These are phyloP conservation scores for Coemansia sp. DNA, from an alignment of 192 early-diverging fungal species.

Conservation along the genomic window DNA sequence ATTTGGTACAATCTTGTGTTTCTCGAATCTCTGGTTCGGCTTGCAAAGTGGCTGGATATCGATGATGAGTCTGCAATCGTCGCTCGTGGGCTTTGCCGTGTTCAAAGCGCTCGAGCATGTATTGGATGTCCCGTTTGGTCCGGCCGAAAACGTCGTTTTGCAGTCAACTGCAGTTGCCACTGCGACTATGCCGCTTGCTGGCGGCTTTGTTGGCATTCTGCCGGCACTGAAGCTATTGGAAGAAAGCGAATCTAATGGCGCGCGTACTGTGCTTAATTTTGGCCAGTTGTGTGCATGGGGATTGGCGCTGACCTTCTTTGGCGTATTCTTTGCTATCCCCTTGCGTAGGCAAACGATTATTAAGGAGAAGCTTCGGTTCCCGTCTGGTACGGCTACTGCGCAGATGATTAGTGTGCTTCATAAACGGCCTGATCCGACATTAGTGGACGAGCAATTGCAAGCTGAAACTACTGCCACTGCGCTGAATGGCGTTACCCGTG, in stretches of 20 bases:
- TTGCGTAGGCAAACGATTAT: slow-evolving; percentile 79
- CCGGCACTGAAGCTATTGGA: slow-evolving; percentile 78
- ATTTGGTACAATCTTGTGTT: slow-evolving; percentile 73
- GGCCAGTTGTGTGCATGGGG: slow-evolving; percentile 73
- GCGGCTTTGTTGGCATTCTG: slow-evolving; percentile 80
- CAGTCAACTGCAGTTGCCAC: slow-evolving; percentile 85
- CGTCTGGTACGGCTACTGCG: slow-evolving; percentile 85
- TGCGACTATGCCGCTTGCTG: slow-evolving; percentile 81
- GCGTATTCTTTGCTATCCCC: slow-evolving; percentile 88
- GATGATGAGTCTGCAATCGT: slow-evolving; percentile 78
- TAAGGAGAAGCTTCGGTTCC: slow-evolving; percentile 80
- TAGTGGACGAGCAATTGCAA: slow-evolving; percentile 24
- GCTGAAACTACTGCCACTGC: background rate
- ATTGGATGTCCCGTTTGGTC: slow-evolving; percentile 62
- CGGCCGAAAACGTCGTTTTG: slow-evolving; percentile 84
- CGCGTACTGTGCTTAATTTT: slow-evolving; percentile 57
- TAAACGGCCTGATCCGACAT: slow-evolving; percentile 59
- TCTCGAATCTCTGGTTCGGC: slow-evolving; percentile 90
- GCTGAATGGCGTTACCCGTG: background rate
- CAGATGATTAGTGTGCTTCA: slow-evolving; percentile 80
- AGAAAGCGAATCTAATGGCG: slow-evolving; percentile 57
- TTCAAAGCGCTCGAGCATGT: slow-evolving; percentile 65
- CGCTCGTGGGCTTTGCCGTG: slow-evolving; percentile 76
- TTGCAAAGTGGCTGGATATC: slow-evolving; percentile 81
- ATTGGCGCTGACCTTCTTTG: slow-evolving; percentile 80